Base-by-base conservation (phyloP, 208 protist genomes). In the Giardia duodenalis region DNA sequence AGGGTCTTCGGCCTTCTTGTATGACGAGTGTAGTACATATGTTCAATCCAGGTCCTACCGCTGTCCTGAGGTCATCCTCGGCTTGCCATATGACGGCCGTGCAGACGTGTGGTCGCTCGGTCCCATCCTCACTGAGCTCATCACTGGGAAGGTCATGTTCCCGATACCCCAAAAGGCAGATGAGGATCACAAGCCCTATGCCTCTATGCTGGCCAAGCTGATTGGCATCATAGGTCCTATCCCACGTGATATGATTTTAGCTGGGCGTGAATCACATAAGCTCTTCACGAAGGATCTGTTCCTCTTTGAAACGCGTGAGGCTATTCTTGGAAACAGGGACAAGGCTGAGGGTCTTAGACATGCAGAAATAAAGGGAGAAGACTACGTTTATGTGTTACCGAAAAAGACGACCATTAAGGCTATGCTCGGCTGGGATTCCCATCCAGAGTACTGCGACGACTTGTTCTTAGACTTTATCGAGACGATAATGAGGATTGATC, bases 21-120 rank as follows among this genome's bases (percentile, higher is more conserved):
- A 92, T 39, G 93, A 95, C n/a, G 92, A 96, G 44, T 94, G 96
- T 87, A 93, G 95, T 0, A 57, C 45, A 0, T 93, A 97, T 39
- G 94, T 97, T n/a, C 95, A 94, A 93, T 96, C 96, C 45, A 90
- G 96, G 44, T 96, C 95, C 44, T 97, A 97, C 93, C 93, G 96
- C 46, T 94, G 96, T 10, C 96, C 96, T 1, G 96, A 97, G 88
- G 94, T 97, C 47, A 96, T 97, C 1, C 93, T 97, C 0, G 96
- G 96, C 88, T 45, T 44, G 39, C 0, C 88, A 30, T 95, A 94
- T 45, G 90, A 48, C 46, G 0, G 10, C 10, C 92, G 93, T 57
- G 87, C 95, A 67, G 96, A 97, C 92, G 93, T 97, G 2, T 97
- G 96, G 96, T 94, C 93, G 43, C 30, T 97, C 0, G 96, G 96